A percentile compares a stretch with the other conserved stretches of the same genome.
Evolutionary conservation across 495 filamentous ascomycete genomes (phyloP).

Genomic region (Tuber umbilicatum): DNA sequence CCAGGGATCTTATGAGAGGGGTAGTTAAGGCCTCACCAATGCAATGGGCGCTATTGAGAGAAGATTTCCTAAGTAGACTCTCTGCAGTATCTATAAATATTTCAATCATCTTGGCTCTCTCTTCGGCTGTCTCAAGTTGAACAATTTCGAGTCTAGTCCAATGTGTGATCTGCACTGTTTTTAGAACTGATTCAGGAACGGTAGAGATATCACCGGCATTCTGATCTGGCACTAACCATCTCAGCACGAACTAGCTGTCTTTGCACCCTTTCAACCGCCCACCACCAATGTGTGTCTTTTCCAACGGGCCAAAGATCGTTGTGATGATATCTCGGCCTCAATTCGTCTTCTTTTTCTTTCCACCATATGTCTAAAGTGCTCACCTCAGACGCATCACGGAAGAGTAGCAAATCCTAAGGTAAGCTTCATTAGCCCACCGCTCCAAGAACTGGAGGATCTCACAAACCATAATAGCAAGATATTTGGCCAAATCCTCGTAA

Average conservation of each 20-base stretch:
- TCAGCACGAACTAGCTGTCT: slow-evolving; percentile 15
- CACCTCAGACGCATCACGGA: slow-evolving; percentile 33
- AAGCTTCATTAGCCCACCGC: not conserved
- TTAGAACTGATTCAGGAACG: slow-evolving; percentile 1
- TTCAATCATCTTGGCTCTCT: slow-evolving; percentile 22
- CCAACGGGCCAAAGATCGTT: slow-evolving; percentile 6
- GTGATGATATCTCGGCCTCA: not conserved
- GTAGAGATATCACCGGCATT: not conserved
- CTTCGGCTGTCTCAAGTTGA: slow-evolving; percentile 12
- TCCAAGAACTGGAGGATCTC: too few relatives aligned
- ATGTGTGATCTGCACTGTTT: slow-evolving; percentile 20
- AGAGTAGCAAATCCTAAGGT: slow-evolving; percentile 27
- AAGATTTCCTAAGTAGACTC: slow-evolving; percentile 22
- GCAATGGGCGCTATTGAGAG: slow-evolving; percentile 25
- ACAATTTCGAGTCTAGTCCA: slow-evolving; percentile 29
- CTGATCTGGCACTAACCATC: slow-evolving; percentile 19
- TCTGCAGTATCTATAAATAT: slow-evolving; percentile 21
- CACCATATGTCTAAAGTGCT: slow-evolving; percentile 24
- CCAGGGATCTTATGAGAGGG: slow-evolving; percentile 16
- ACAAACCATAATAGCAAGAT: slow-evolving; percentile 26
- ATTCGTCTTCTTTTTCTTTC: slow-evolving; percentile 7
- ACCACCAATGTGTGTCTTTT: slow-evolving; percentile 8
- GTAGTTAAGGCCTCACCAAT: slow-evolving; percentile 25
- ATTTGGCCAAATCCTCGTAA: slow-evolving; percentile 24
- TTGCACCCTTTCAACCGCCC: slow-evolving; percentile 20